Evolutionary conservation across 164 flowering plant genomes (phyloP).

Genomic region (grape (Vitis vinifera)): ASM3070453v1 NC_081813.1:7289001-7289500

Average conservation of each 20-base stretch:
- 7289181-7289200: conserved; percentile 63
- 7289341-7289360: neutral
- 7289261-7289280: conserved; percentile 16
- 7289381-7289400: too few species aligned
- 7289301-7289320: conserved; percentile 68
- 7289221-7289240: conserved; percentile 22
- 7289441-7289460: too few species aligned
- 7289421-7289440: too few species aligned
- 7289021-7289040: conserved; percentile 9
- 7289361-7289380: too few species aligned
- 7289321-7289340: neutral
- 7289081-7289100: conserved; percentile 37
- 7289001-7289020: neutral
- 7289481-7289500: too few species aligned
- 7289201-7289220: conserved; percentile 61
- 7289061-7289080: conserved; percentile 62
- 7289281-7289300: conserved; percentile 39
- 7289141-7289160: conserved; percentile 65
- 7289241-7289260: conserved; percentile 9
- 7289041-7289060: conserved; percentile 49
- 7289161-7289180: conserved; percentile 77
- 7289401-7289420: too few species aligned
- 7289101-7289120: conserved; percentile 36
- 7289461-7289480: too few species aligned
- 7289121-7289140: conserved; percentile 41